Evolutionary conservation across 2,329 filamentous ascomycete species (phyloP).

Genomic region (Epichloe hybrida): DNA sequence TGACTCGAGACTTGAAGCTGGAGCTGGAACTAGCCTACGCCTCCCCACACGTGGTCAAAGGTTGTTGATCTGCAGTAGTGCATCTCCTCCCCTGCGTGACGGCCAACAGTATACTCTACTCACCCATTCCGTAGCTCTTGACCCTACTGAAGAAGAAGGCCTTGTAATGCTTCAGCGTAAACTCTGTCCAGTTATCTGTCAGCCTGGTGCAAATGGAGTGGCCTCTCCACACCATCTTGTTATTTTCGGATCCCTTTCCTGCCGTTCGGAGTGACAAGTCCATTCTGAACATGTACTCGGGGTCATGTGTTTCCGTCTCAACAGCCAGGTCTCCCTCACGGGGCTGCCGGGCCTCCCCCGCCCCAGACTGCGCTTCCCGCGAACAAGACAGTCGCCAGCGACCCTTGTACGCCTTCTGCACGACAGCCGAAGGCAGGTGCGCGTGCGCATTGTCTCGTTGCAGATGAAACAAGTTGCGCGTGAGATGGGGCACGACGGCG

Average conservation of each 20-base stretch:
- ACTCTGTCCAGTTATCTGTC: slow-evolving; percentile 84
- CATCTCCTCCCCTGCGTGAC: not conserved
- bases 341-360: slow-evolving; percentile 5
- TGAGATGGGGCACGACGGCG: slow-evolving; percentile 80
- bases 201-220: slow-evolving; percentile 85
- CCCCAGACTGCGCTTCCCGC: not conserved
- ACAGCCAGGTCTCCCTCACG: slow-evolving; percentile 55
- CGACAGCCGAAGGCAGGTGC: slow-evolving; percentile 33
- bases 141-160: slow-evolving; percentile 56
- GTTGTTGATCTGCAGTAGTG: not conserved
- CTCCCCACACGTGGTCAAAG: too few species aligned
- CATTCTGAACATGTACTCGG: slow-evolving; percentile 76
- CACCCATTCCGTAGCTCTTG: slow-evolving; percentile 43
- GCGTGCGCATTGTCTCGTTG: slow-evolving; percentile 19
- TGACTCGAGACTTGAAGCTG: too few species aligned
- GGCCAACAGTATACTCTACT: slow-evolving; percentile 9
- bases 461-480: slow-evolving; percentile 48
- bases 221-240: slow-evolving; percentile 76
- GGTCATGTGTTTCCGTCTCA: slow-evolving; percentile 71
- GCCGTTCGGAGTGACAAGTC: slow-evolving; percentile 57
- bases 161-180: slow-evolving; percentile 50
- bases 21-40: too few species aligned
- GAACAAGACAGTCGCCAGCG: slow-evolving; percentile 35
- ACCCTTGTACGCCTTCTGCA: slow-evolving; percentile 54
- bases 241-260: slow-evolving; percentile 56